Percentiles rank a stretch among this genome's conserved stretches.
These are phyloP conservation scores for Boletellus emodensis DNA, from an alignment of 768 basidiomycete species.

Conservation along the genomic window DNA sequence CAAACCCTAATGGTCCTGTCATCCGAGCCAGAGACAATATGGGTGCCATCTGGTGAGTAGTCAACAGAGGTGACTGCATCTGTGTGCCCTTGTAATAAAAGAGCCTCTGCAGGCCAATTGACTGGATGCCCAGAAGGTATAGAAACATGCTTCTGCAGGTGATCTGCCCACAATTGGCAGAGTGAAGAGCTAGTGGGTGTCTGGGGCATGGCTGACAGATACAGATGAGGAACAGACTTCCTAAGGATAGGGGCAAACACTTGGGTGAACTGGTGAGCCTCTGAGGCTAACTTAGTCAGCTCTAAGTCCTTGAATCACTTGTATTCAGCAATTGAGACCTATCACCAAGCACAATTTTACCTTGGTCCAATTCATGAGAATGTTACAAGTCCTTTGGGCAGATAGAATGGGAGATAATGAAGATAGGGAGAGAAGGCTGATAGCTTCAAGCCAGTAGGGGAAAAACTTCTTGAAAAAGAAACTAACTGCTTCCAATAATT, in stretches of 20 bases:
- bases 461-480: constrained; percentile 2
- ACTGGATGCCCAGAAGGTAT: neutral
- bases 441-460: constrained; percentile 2
- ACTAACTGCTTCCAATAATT: neutral
- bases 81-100: neutral
- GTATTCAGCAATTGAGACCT: neutral
- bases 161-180: neutral
- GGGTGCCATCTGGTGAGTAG: too few relatives aligned
- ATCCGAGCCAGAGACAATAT: too few relatives aligned
- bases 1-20: too few relatives aligned
- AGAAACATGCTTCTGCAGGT: neutral
- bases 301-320: neutral
- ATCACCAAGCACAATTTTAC: neutral
- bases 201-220: neutral
- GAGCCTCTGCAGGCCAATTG: neutral
- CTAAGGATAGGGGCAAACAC: neutral
- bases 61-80: too few relatives aligned
- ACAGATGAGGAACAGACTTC: neutral
- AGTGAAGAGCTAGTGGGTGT: neutral
- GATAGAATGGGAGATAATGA: neutral
- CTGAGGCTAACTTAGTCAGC: neutral
- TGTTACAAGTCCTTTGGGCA: neutral
- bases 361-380: neutral
- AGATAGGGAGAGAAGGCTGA: neutral
- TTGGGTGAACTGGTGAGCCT: neutral